A percentile compares a stretch with the other conserved stretches of the same genome.
Evolutionary conservation across 2,329 filamentous ascomycete species (phyloP).

Genomic region (Harringtonia aguacate): DNA sequence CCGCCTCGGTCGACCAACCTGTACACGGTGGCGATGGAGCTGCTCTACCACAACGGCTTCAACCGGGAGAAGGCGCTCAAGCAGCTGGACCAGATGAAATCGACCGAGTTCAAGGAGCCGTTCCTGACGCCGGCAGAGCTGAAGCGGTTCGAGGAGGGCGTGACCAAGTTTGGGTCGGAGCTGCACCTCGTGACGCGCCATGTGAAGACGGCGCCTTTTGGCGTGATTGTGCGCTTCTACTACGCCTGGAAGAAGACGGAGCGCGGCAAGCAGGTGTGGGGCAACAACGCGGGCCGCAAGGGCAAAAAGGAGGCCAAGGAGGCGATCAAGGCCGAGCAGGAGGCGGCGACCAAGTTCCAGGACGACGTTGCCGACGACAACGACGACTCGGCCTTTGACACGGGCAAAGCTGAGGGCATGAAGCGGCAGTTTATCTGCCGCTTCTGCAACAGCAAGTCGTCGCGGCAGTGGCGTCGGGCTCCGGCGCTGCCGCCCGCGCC

Average conservation of each 20-base stretch:
- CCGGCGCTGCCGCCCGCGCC: slow-evolving; percentile 49
- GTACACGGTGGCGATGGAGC: slow-evolving; percentile 68
- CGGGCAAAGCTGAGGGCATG: slow-evolving; percentile 66
- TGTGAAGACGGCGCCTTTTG: slow-evolving; percentile 70
- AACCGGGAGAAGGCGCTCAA: slow-evolving; percentile 60
- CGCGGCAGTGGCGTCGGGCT: slow-evolving; percentile 84
- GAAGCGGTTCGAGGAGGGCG: slow-evolving; percentile 86
- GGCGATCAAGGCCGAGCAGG: slow-evolving; percentile 60
- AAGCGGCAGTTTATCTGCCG: slow-evolving; percentile 89
- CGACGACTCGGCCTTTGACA: slow-evolving; percentile 94
- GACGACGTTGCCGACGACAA: slow-evolving; percentile 88
- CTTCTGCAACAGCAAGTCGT: slow-evolving; percentile 72
- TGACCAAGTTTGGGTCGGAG: slow-evolving; percentile 85
- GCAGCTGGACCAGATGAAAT: slow-evolving; percentile 56
- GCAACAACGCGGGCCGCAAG: slow-evolving; percentile 75
- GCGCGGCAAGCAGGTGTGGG: slow-evolving; percentile 80
- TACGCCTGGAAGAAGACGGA: slow-evolving; percentile 97
- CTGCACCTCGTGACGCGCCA: slow-evolving; percentile 73
- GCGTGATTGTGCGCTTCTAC: slow-evolving; percentile 82
- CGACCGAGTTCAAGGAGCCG: slow-evolving; percentile 72
- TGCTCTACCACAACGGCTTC: slow-evolving; percentile 63
- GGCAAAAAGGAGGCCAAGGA: slow-evolving; percentile 83
- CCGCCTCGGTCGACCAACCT: slow-evolving; percentile 74
- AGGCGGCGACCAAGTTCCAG: slow-evolving; percentile 58
- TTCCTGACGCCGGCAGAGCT: slow-evolving; percentile 66